phyloP scores from a whole-genome alignment of 305 asterid species.

The Rubia tinctorum region DNA sequence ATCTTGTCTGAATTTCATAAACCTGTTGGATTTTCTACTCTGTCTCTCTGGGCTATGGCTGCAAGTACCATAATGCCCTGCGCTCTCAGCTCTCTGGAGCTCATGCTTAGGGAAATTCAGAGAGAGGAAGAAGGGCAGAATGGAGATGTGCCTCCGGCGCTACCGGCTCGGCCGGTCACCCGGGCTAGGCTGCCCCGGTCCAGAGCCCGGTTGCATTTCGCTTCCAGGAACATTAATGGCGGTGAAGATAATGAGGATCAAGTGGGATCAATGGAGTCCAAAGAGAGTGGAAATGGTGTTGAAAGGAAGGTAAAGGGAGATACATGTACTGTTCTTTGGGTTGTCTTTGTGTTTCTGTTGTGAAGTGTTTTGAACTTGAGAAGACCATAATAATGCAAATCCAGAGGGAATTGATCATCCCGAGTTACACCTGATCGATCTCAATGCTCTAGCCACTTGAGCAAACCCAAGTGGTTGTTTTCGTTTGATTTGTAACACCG shows the following conservation, averaged over 20 bases:
- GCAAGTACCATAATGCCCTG: conserved; percentile 30
- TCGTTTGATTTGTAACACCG: background rate
- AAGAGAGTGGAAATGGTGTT: conserved; percentile 5
- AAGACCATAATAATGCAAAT: too few relatives aligned
- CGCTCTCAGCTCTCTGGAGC: conserved; percentile 65
- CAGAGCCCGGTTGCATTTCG: conserved; percentile 34
- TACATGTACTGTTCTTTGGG: background rate
- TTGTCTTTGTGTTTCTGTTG: background rate
- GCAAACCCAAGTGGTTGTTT: too few relatives aligned
- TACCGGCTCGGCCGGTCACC: conserved; percentile 61
- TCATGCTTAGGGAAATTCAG: conserved; percentile 64
- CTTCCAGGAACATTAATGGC: background rate
- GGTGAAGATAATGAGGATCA: conserved; percentile 12
- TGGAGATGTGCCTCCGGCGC: conserved; percentile 42
- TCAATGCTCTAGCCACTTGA: too few relatives aligned
- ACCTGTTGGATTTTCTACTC: background rate
- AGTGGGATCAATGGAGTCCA: background rate
- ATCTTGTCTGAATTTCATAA: conserved; percentile 7
- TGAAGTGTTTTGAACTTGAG: background rate
- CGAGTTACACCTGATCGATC: too few relatives aligned
- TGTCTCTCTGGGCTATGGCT: conserved; percentile 6
- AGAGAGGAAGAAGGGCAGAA: conserved; percentile 47
- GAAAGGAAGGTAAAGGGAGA: conserved; percentile 13
- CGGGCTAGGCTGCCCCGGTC: conserved; percentile 59
- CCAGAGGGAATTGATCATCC: too few relatives aligned